phyloP scores from a whole-genome alignment of 2,329 filamentous ascomycete species.

The Fusarium nodosum region DNA sequence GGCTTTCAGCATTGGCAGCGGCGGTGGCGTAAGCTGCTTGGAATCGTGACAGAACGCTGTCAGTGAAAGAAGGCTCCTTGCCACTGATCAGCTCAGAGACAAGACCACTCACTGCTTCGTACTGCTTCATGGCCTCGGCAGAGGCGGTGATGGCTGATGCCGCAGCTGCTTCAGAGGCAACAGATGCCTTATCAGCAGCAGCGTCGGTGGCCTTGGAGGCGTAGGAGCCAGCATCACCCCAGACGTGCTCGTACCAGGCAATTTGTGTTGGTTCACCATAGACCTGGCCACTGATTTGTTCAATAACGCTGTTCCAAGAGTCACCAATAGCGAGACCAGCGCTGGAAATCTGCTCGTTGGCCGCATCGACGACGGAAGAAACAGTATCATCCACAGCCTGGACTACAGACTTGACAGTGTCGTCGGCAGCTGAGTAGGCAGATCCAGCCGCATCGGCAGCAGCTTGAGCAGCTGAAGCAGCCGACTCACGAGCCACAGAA shows the following conservation, averaged over 20 bases:
- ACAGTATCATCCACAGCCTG: slow-evolving; percentile 57
- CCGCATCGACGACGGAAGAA: slow-evolving; percentile 61
- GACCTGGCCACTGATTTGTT: slow-evolving; percentile 75
- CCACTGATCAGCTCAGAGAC: slow-evolving; percentile 82
- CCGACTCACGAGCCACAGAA: slow-evolving; percentile 64
- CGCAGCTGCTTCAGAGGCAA: slow-evolving; percentile 60
- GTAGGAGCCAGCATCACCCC: slow-evolving; percentile 66
- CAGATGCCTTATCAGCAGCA: slow-evolving; percentile 54
- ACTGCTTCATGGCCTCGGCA: slow-evolving; percentile 72
- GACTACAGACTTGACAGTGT: slow-evolving; percentile 58
- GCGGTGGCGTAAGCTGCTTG: slow-evolving; percentile 79
- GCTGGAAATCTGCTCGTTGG: slow-evolving; percentile 55
- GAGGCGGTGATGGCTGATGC: slow-evolving; percentile 72
- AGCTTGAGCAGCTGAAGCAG: slow-evolving; percentile 60
- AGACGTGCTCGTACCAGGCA: slow-evolving; percentile 66
- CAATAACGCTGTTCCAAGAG: slow-evolving; percentile 62
- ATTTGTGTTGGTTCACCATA: slow-evolving; percentile 75
- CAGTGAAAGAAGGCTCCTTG: slow-evolving; percentile 84
- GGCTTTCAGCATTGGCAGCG: slow-evolving; percentile 65
- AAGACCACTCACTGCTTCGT: slow-evolving; percentile 76
- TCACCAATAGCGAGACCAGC: slow-evolving; percentile 58
- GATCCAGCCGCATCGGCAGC: slow-evolving; percentile 67
- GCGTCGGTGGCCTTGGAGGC: slow-evolving; percentile 70
- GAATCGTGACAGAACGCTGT: slow-evolving; percentile 81
- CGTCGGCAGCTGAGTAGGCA: slow-evolving; percentile 57